Base-by-base conservation (phyloP, 306 rosid species). In the Cicer judaicum region DNA sequence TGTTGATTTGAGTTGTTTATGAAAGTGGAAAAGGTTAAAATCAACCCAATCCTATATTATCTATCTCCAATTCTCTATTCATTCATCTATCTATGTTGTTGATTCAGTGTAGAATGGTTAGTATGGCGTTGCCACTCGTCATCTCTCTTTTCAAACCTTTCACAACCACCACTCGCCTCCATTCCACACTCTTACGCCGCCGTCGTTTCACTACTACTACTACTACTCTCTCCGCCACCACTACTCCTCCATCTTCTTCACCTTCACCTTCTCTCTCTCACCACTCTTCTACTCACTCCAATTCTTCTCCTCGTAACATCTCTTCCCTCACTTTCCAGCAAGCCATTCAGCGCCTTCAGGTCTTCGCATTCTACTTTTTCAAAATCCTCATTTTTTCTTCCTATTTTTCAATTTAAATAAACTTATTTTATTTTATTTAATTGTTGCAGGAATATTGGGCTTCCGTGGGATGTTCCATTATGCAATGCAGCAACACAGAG, bases 401-500 rank as follows among this genome's bases (percentile, higher is more conserved):
- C 39, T n/a, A 6, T 0, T 69, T 69, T 50, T 52, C 1, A 8
- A 5, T 9, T 24, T 3, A 1, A 34, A 47, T 36, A 38, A 36
- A 2, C 10, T 8, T 69, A 7, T 69, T 69, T 15, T n/a, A 5
- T 14, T n/a, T 14, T n/a, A 24, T 38, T 46, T 52, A 48, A 52
- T n/a, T 76, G 71, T 50, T 79, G 42, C 84, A 93, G 94, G 96
- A 93, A 81, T 93, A 93, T 52, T 93, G 98, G 98, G 97, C 97
- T 71, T 93, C 98, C 0, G 97, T 93, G 71, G 98, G 98, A 68
- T 93, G 98, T 78, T 92, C 98, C 63, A 83, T 93, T 63, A 91
- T 93, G 98, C 98, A 93, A 87, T 93, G 98, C 83, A 89, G 98
- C 91, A 93, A 91, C 82, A 93, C 98, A 5, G 98, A 93, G 97